Evolutionary conservation across 2,329 filamentous ascomycete genomes (phyloP).

Genomic region (Phialophora tarda): DNA sequence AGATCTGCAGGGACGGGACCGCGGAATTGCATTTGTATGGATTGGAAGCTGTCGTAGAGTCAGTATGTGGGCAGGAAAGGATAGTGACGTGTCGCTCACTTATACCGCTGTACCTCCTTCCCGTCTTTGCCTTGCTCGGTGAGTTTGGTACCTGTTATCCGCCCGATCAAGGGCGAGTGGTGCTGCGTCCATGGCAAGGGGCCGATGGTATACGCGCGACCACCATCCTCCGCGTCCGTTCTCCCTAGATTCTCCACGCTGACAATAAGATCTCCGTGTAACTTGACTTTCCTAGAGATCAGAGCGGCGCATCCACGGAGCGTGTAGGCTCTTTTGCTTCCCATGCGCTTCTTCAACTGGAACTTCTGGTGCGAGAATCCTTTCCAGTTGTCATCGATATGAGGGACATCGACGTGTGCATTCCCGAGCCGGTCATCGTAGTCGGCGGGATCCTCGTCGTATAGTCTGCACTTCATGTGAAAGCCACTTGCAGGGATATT

Average conservation of each 20-base stretch:
- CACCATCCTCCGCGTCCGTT: conserved; percentile 68
- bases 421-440: conserved; percentile 88
- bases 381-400: conserved; percentile 68
- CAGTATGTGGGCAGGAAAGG: conserved; percentile 2
- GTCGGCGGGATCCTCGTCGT: conserved; percentile 87
- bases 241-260: conserved; percentile 79
- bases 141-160: conserved; percentile 74
- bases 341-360: conserved; percentile 79
- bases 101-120: conserved; percentile 72
- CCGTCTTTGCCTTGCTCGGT: conserved; percentile 61
- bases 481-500: conserved; percentile 84
- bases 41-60: conserved; percentile 72
- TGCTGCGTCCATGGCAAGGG: conserved; percentile 80
- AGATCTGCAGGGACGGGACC: conserved; percentile 80
- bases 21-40: conserved; percentile 84
- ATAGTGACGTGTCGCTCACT: conserved; percentile 58
- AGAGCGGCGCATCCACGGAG: conserved; percentile 71
- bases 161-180: conserved; percentile 85
- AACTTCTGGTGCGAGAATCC: conserved; percentile 70
- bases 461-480: conserved; percentile 80
- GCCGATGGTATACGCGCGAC: conserved; percentile 78
- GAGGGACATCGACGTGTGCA: conserved; percentile 70
- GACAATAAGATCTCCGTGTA: conserved; percentile 72
- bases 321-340: conserved; percentile 84
- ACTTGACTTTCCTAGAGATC: conserved; percentile 65